Conservation (phyloP, 2,329 filamentous ascomycete species). For the Verticillium isaacii region DNA sequence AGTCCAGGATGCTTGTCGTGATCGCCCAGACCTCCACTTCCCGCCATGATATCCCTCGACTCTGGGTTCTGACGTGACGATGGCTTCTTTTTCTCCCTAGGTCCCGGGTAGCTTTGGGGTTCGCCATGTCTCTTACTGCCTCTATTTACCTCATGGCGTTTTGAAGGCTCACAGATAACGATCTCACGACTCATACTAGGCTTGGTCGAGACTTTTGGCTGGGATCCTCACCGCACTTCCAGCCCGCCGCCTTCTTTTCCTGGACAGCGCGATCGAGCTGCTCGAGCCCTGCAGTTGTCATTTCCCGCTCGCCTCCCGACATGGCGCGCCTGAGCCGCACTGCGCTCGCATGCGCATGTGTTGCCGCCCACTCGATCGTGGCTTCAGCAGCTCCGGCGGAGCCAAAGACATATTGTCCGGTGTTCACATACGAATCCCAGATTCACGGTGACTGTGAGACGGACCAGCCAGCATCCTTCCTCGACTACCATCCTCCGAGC, state of each 20-base stretch:
- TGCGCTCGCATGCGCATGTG: not conserved
- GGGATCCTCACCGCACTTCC: not conserved
- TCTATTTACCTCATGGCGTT: not conserved
- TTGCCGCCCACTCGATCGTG: conserved; percentile 2
- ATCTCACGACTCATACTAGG: not conserved
- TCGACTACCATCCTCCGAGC: conserved; percentile 1
- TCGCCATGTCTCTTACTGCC: not conserved
- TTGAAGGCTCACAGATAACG: not conserved
- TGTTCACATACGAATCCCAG: conserved; percentile 10
- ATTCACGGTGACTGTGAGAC: conserved; percentile 7
- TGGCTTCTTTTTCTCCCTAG: not conserved
- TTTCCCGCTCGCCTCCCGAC: too few relatives aligned
- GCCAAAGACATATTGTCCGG: conserved; percentile 7
- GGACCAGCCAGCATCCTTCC: conserved; percentile 6
- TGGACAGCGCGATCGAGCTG: not conserved
- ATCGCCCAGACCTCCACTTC: not conserved
- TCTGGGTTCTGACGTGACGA: not conserved
- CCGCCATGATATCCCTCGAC: not conserved
- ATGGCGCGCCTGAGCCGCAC: not conserved
- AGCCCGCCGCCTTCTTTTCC: not conserved
- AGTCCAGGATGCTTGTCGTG: not conserved
- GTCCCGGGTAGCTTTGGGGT: not conserved
- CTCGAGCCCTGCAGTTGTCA: not conserved
- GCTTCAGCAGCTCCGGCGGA: not conserved
- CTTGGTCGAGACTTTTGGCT: not conserved